Evolutionary conservation across 2,329 filamentous ascomycete species (phyloP).

Genomic region (Aspergillus pseudoviridinutans): DNA sequence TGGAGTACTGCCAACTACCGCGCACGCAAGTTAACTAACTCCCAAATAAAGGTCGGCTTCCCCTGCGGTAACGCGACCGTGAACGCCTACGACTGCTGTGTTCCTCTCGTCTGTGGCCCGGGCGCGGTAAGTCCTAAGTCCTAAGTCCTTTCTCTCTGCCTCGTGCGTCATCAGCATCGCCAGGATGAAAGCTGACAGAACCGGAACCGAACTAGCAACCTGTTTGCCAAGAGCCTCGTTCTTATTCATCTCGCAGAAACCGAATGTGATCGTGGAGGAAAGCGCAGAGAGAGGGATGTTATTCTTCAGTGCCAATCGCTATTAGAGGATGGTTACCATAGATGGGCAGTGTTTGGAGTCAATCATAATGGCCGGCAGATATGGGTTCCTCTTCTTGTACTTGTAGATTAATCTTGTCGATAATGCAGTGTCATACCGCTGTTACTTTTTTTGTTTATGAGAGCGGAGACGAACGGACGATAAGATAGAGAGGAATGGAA

Average conservation of each 20-base stretch:
- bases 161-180: too few species aligned
- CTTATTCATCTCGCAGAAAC: too few species aligned
- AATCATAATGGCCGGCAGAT: too few species aligned
- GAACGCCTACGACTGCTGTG: constrained; percentile 5
- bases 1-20: too few species aligned
- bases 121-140: constrained; percentile 1
- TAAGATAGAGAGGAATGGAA: too few species aligned
- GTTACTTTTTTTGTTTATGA: neutral
- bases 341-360: neutral
- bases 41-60: neutral
- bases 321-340: neutral
- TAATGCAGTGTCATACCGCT: neutral
- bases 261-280: neutral
- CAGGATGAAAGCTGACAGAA: neutral
- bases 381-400: neutral
- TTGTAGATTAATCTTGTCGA: neutral
- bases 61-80: constrained; percentile 7
- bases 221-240: neutral
- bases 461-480: too few species aligned
- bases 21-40: neutral
- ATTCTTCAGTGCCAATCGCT: too few species aligned
- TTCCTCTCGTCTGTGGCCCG: constrained; percentile 6
- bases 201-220: neutral
- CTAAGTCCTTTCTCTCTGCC: neutral
- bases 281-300: neutral